Evolutionary conservation across 495 filamentous ascomycete species (phyloP), one percentile per base, ranked within the genome.

Genomic region (Annulohypoxylon bovei): DNA sequence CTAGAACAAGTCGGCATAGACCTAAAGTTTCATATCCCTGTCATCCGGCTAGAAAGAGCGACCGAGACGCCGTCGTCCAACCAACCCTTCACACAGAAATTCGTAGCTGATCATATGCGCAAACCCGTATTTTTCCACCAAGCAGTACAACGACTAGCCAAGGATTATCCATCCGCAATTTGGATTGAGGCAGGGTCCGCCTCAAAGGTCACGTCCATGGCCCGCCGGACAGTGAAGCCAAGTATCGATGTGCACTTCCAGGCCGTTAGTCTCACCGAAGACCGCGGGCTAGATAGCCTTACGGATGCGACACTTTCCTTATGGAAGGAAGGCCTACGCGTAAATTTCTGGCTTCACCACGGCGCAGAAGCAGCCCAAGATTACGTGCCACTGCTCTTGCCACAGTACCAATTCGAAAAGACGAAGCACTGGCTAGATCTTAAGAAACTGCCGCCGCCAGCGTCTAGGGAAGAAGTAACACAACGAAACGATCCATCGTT

Each of bases 141-240:
- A 7, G 85, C 86, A 0, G 69, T 88, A 0, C 74, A 81, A 30
- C 69, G 85, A 23, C 72, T 88, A 0, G 67, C 79, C 5, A 58
- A 78, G 20, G 44, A 74, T 3, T 77, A 81, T 49, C 72, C 76
- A 0, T 37, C 70, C 0, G 76, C 75, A 14, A 76, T 84, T 8
- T 88, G 79, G 76, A 76, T 88, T 0, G 87, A 89, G 58, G 84
- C 85, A 22, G 85, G 86, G 0, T 85, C 84, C 2, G 77, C 73
- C 27, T 84, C 85, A 0, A 79, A 81, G 0, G 76, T 88, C 18
- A 86, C 81, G 0, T 58, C 58, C 1, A 85, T 88, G 80, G 79
- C 77, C 1, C 68, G 75, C 30, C 74, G 80, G 1, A 79, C 80
- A 7, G 23, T 40, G 4, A 30, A 18, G 4, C 30, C 83, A 0